A percentile compares a stretch with the other conserved stretches of the same genome.
These are phyloP conservation scores for Aspergillus conjunctus DNA, from an alignment of 495 filamentous ascomycete species.

Conservation along the genomic window DNA sequence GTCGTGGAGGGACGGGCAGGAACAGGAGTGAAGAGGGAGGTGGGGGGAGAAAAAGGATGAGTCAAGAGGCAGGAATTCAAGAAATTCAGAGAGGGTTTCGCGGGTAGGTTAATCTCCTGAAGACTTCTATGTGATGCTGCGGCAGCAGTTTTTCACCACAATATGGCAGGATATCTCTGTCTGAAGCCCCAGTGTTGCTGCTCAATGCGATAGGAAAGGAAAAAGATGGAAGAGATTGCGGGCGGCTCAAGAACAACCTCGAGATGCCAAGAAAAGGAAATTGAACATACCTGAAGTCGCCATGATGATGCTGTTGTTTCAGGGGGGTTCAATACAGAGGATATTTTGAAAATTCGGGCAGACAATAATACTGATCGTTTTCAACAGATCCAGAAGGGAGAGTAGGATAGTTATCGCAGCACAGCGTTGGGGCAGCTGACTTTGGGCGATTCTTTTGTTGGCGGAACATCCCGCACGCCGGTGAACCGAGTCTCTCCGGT, in stretches of 20 bases:
- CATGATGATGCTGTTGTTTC: not conserved
- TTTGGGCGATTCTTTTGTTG: not conserved
- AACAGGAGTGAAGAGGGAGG: conserved; percentile 7
- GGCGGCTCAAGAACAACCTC: not conserved
- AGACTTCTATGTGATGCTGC: not conserved
- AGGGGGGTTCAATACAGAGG: too few species aligned
- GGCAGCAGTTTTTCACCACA: not conserved
- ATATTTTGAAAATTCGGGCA: not conserved
- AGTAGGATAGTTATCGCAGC: not conserved
- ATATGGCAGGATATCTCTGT: not conserved
- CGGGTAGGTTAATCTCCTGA: not conserved
- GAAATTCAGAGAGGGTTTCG: not conserved
- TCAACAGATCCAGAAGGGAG: not conserved
- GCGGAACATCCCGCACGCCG: conserved; percentile 6
- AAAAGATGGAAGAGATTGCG: not conserved
- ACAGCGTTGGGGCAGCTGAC: not conserved
- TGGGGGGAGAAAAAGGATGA: conserved; percentile 3
- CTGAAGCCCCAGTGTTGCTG: not conserved
- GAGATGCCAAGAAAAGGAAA: conserved; percentile 5
- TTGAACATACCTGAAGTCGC: conserved; percentile 2
- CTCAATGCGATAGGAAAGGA: not conserved
- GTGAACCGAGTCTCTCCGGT: conserved; percentile 1
- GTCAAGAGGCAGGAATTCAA: conserved; percentile 4
- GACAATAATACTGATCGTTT: not conserved
- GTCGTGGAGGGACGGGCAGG: not conserved